Percentiles rank a stretch among this genome's conserved stretches.
These are phyloP conservation scores for Globisporangium carolinianum DNA, from an alignment of 352 stramenopile genomes.

Conservation along the genomic window DNA sequence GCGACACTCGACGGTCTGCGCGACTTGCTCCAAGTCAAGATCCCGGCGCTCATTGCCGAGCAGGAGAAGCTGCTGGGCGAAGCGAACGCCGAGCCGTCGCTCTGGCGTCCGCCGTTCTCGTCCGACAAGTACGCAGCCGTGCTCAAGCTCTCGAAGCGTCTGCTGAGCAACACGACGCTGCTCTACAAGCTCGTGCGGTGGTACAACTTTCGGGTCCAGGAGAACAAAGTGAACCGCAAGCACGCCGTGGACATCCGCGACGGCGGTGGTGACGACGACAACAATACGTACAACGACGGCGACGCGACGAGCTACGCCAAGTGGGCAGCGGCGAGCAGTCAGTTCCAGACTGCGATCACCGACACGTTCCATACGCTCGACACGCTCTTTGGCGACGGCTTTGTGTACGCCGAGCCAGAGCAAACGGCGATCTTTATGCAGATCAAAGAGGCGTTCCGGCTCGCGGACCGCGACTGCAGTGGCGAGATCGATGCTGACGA, in stretches of 20 bases:
- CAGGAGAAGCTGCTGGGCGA: conserved; percentile 57
- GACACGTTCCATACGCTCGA: conserved; percentile 72
- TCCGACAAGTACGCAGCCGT: conserved; percentile 68
- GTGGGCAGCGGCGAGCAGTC: conserved; percentile 43
- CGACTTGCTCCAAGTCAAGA: conserved; percentile 44
- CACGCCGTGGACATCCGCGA: conserved; percentile 51
- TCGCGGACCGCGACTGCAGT: conserved; percentile 74
- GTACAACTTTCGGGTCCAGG: conserved; percentile 60
- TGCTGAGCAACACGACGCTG: conserved; percentile 82
- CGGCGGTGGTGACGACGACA: conserved; percentile 11
- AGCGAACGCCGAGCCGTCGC: conserved; percentile 47
- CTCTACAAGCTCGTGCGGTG: conserved; percentile 76
- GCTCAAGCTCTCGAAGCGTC: conserved; percentile 42
- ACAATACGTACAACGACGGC: conserved; percentile 11
- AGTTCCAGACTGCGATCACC: conserved; percentile 41
- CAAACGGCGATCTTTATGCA: conserved; percentile 84
- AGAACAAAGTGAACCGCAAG: conserved; percentile 31
- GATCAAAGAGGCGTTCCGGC: conserved; percentile 80
- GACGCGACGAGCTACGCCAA: conserved; percentile 27
- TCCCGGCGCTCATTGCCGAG: conserved; percentile 48
- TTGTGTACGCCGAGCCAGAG: conserved; percentile 70
- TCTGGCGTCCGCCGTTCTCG: conserved; percentile 72
- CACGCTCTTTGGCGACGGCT: conserved; percentile 66
- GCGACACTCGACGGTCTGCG: conserved; percentile 51
- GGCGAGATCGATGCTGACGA: conserved; percentile 77